Evolutionary conservation across 257 asterid genomes (phyloP).

Genomic region (Nicotiana undulata): DNA sequence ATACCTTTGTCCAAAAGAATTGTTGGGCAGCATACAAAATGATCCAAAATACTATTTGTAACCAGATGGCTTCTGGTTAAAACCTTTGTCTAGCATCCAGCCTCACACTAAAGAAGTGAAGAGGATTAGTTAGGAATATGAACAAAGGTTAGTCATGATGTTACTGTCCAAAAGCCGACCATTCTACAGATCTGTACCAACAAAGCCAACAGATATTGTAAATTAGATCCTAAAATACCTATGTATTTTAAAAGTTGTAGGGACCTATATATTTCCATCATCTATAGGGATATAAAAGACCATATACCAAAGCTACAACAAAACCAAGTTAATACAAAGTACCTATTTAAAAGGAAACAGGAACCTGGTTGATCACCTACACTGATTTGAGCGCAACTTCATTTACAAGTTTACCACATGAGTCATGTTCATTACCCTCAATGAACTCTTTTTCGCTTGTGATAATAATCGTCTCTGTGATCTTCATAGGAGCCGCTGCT

Average conservation of each 20-base stretch:
- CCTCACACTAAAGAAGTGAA: conserved; percentile 53
- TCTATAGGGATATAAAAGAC: conserved; percentile 16
- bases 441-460: conserved; percentile 29
- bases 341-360: conserved; percentile 31
- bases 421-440: conserved; percentile 28
- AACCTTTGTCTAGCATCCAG: conserved; percentile 53
- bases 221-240: conserved; percentile 27
- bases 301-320: conserved; percentile 27
- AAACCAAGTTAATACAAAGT: conserved; percentile 36
- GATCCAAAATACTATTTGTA: conserved; percentile 39
- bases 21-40: conserved; percentile 34
- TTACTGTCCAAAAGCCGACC: conserved; percentile 30
- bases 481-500: conserved; percentile 22
- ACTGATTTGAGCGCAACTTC: conserved; percentile 22
- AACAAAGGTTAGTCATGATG: conserved; percentile 27
- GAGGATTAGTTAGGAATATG: conserved; percentile 37
- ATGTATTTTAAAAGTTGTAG: conserved; percentile 14
- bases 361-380: conserved; percentile 26
- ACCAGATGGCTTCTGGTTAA: conserved; percentile 53
- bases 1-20: conserved; percentile 30
- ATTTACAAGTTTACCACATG: conserved; percentile 31
- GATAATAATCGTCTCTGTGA: conserved; percentile 11
- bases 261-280: conserved; percentile 16
- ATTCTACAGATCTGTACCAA: conserved; percentile 31
- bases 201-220: conserved; percentile 26